Conservation (phyloP, 345 rosid genomes). For the Gossypium longicalyx region DNA sequence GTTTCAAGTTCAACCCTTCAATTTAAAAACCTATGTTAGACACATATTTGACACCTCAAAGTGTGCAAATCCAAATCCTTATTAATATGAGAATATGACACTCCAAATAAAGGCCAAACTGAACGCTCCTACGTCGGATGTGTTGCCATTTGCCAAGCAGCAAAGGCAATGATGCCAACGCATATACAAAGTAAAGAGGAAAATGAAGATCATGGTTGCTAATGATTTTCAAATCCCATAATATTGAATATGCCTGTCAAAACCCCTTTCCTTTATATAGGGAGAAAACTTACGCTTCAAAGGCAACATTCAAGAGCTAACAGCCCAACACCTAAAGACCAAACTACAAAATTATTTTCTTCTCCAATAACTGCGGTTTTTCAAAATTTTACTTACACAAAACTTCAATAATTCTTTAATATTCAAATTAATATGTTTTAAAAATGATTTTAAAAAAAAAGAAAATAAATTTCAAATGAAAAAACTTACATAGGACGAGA, state of each 20-base stretch:
- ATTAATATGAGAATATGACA: background rate
- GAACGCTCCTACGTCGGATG: background rate
- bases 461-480: background rate
- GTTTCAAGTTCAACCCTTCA: background rate
- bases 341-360: background rate
- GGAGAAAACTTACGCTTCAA: background rate
- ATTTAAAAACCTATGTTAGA: background rate
- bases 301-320: background rate
- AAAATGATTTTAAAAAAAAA: background rate
- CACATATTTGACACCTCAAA: background rate
- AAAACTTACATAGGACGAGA: slow-evolving; percentile 39
- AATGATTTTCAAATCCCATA: background rate
- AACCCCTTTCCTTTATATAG: background rate
- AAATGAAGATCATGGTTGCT: background rate
- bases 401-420: background rate
- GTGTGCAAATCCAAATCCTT: background rate
- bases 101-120: background rate
- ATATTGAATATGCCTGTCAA: background rate
- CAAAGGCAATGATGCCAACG: background rate
- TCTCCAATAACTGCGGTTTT: background rate
- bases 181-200: background rate
- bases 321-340: background rate
- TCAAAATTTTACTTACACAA: background rate
- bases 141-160: background rate
- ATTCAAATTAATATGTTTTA: background rate